Base-by-base conservation (phyloP, 345 rosid genomes). In the Xanthoceras sorbifolium region DNA sequence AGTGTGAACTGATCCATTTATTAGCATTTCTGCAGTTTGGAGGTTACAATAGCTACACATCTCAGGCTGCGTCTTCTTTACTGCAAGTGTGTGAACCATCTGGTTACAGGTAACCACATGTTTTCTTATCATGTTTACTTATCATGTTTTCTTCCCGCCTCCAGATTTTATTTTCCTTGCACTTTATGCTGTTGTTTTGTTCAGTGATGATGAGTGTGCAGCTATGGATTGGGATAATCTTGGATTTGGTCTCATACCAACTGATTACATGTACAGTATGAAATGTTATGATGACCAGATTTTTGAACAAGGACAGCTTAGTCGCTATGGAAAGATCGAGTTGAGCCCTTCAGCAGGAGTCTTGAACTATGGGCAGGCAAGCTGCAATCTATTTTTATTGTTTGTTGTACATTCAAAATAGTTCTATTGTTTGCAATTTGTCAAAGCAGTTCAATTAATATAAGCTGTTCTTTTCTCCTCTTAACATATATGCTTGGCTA, bases 361-460 rank as follows among this genome's bases (percentile, higher is more conserved):
- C 79, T 81, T 95, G 69, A 93, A 90, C 77, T 95, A 93, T 65
- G 98, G 94, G 54, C 99, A 95, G 96, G 99, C 85, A 88, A 85
- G 78, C n/a, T 3, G 34, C 52, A 6, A 9, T 22, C 7, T 26
- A 34, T 34, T 60, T n/a, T 46, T 18, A 6, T 50, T 22, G 26
- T 74, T 34, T n/a, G 3, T 17, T 46, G 22, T 15, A 48, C 5
- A 70, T 70, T 48, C 63, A 50, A 29, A 31, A 9, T 6, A 69
- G 46, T 48, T 25, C 54, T 5, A 46, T 20, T 48, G 2, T 36
- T 12, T 71, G 28, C 6, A 71, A 9, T n/a, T 4, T 17, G 15
- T 50, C 15, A 50, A 50, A 57, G 5, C 9, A 22, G 5, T 22
- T 57, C 20, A 57, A 63, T 63, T 29, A 38, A 60, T 11, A 60